Evolutionary conservation across 768 basidiomycete species (phyloP), one percentile per base, ranked within the genome.

Genomic region (Kwoniella europaea): DNA sequence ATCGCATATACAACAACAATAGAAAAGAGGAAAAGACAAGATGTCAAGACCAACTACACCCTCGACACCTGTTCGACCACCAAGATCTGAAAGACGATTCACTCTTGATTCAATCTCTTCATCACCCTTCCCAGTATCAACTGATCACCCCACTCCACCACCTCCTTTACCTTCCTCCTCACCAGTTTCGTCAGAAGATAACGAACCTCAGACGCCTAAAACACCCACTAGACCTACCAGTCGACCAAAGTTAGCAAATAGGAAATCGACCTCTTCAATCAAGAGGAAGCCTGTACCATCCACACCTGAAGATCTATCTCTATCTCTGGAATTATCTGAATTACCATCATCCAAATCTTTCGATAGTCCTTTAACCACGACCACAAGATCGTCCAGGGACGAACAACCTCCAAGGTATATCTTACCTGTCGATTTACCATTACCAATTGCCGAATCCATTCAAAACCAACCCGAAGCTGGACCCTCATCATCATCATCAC

Each of bases 241-340:
- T 50, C 64, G 50, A 18, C 63, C 44, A 50, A 20, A 52, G 2
- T 22, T 71, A 13, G 64, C 16, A 1, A 72, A 53, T 20, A 44
- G 72, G 10, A 73, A 75, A 63, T 77, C 74, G 13, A 69, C 50
- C 15, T 59, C 65, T 7, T 74, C 73, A n/a, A 70, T 78, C 62
- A 68, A 64, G 12, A 67, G 77, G 42, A 78, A 78, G 58, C 77
- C 77, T n/a, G 77, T 78, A 10, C 73, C 77, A 3, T 16, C 63
- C 44, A 52, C 61, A 9, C 29, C 52, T 3, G 62, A 63, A n/a
- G 61, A 63, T n/a, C 22, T 64, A 29, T 35, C 59, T n/a, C 22
- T 58, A 29, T 35, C 59, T 2, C 20, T 57, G 4, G 68, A 69
- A 20, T 43, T 44, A 35, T 3, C 27, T 50, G 42, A 20, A 10